Evolutionary conservation across 2,329 filamentous ascomycete species (phyloP), one percentile per base, ranked within the genome.

Genomic region (Stenocarpella maydis): DNA sequence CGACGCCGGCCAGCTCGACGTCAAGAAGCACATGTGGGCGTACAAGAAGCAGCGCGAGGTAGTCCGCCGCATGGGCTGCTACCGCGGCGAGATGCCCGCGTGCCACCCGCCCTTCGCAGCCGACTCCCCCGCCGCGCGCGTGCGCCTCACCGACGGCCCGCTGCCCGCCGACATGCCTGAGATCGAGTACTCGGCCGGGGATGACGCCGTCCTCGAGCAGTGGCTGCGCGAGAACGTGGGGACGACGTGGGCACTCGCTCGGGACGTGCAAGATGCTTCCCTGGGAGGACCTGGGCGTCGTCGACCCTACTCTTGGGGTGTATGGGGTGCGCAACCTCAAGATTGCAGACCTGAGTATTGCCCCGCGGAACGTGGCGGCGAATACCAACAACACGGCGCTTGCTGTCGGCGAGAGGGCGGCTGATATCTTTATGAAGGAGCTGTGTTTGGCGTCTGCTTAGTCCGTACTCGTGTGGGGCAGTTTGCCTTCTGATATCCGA

Each of bases 41-140:
- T 86, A 83, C 71, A 79, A 84, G 0, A 89, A 86, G 73, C 82
- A 80, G 60, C 84, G 83, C 9, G 82, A 80, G 26, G 77, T 88
- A 0, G 76, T 79, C 2, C 80, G 83, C 1, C 76, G 80, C 9
- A 84, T 88, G 72, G 86, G 84, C 2, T 71, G 74, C 19, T 80
- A 80, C 66, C 71, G 72, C 15, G 73, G 73, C 52, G 79, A 77
- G 45, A 53, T 82, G 24, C 60, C 74, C 8, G 67, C 52, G 41
- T 65, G 37, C 76, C 74, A 77, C 64, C 72, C 75, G 3, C 66
- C 71, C 54, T 73, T 76, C 34, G 61, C 76, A 1, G 21, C 45
- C 6, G 77, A 74, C 0, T 85, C 82, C 0, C 75, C 78, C 15
- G 85, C 83, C 0, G 78, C 78, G 0, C 74, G 78, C 41, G 77